Percentiles rank a stretch among this genome's conserved stretches.
Evolutionary conservation across 1,139 yeast genomes (phyloP).

Genomic region (Yueomyces sp.): DNA sequence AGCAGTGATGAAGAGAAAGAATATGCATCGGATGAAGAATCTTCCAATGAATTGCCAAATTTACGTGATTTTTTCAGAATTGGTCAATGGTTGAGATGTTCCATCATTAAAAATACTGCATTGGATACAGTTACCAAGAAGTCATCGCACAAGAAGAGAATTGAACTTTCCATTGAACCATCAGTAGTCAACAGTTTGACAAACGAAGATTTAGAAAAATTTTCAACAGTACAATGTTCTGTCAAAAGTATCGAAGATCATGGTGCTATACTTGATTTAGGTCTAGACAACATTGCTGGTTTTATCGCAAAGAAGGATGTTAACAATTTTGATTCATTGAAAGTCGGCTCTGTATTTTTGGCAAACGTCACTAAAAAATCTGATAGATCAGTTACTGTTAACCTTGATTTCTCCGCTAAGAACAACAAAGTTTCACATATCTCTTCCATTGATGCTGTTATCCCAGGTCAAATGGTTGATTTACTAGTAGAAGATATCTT

Average conservation of each 20-base stretch:
- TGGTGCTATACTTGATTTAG: constrained; percentile 69
- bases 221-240: constrained; percentile 55
- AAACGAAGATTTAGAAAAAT: constrained; percentile 57
- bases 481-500: constrained; percentile 53
- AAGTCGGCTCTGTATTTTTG: constrained; percentile 39
- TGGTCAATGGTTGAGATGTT: constrained; percentile 84
- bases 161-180: constrained; percentile 71
- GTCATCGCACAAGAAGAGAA: constrained; percentile 35
- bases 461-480: constrained; percentile 76
- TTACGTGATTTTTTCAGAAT: constrained; percentile 41
- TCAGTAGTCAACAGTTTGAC: constrained; percentile 49
- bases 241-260: constrained; percentile 81
- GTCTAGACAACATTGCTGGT: constrained; percentile 46
- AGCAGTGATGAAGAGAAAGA: constrained; percentile 24
- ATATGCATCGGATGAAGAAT: constrained; percentile 20
- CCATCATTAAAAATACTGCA: constrained; percentile 40
- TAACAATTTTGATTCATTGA: constrained; percentile 19
- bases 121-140: constrained; percentile 26
- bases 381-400: constrained; percentile 52
- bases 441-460: constrained; percentile 61
- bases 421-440: constrained; percentile 43
- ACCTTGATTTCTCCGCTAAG: constrained; percentile 27
- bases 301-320: constrained; percentile 66
- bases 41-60: constrained; percentile 37
- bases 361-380: constrained; percentile 35